Percentiles rank a stretch among this genome's conserved stretches.
Conservation (phyloP, 2,329 filamentous ascomycete species). For the Chaetoscypha palmicola region DNA sequence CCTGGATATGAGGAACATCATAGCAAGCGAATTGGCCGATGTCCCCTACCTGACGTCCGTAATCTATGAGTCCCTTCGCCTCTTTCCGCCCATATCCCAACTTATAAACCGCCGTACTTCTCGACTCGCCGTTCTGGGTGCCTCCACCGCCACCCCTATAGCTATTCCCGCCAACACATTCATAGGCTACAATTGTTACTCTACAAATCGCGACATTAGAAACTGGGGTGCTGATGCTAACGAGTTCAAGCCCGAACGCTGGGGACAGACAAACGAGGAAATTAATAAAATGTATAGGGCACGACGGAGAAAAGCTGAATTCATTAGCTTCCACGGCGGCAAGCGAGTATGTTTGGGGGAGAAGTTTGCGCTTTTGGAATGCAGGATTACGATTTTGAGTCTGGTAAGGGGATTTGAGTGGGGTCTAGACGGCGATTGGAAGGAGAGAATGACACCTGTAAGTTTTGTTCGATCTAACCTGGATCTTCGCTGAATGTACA, state of each 20-base stretch:
- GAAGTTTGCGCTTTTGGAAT: constrained; percentile 6
- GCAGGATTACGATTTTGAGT: not conserved
- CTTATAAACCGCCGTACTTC: constrained; percentile 6
- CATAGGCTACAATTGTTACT: constrained; percentile 5
- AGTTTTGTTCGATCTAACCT: not conserved
- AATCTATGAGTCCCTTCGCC: constrained; percentile 7
- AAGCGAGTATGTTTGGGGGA: constrained; percentile 3
- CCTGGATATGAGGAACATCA: not conserved
- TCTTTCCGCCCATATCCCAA: constrained; percentile 8
- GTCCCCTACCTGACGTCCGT: constrained; percentile 4
- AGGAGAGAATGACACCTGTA: constrained; percentile 5
- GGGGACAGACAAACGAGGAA: constrained; percentile 4
- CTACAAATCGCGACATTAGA: constrained; percentile 1
- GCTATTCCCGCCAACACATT: constrained; percentile 2
- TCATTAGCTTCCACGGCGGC: constrained; percentile 4
- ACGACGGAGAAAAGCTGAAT: not conserved
- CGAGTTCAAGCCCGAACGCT: constrained; percentile 1
- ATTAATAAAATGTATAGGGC: constrained; percentile 2
- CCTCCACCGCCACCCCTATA: not conserved
- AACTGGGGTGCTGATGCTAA: constrained; percentile 1
- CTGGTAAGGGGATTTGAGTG: constrained; percentile 4
- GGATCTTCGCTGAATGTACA: not conserved
- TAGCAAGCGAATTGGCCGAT: not conserved
- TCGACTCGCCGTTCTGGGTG: not conserved
- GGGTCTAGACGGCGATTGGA: constrained; percentile 1